Conservation (phyloP, 176 grass and related monocot genomes). For the Luzula sylvatica region DNA sequence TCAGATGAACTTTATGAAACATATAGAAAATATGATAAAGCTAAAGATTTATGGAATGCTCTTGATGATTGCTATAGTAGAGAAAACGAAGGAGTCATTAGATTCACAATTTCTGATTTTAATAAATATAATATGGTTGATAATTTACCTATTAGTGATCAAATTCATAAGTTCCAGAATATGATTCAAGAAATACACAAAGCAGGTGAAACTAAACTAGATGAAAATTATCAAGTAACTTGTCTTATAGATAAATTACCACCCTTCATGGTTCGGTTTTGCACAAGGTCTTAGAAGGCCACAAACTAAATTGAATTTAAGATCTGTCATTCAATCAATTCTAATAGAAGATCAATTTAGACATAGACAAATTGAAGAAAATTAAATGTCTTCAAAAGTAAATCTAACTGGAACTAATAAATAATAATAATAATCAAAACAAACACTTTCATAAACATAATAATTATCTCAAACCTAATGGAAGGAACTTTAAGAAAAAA, state of each 20-base stretch:
- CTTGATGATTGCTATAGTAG: constrained; percentile 17
- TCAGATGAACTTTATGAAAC: constrained; percentile 20
- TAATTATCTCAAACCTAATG: no score
- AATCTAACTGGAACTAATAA: background rate
- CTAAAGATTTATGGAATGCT: background rate
- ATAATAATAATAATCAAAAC: background rate
- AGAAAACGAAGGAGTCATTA: constrained; percentile 8
- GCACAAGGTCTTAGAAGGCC: background rate
- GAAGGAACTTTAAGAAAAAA: background rate
- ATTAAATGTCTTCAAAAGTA: constrained; percentile 2
- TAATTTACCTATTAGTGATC: constrained; percentile 2
- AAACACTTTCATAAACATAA: no score
- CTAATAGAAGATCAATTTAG: constrained; percentile 8
- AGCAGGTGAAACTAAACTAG: background rate
- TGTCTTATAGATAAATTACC: constrained; percentile 1
- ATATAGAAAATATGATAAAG: constrained; percentile 16
- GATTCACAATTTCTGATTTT: constrained; percentile 11
- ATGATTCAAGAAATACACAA: constrained; percentile 10
- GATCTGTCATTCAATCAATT: background rate
- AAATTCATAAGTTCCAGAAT: constrained; percentile 16
- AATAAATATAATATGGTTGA: constrained; percentile 2
- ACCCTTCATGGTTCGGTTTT: background rate
- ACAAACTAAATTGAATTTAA: background rate
- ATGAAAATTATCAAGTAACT: constrained; percentile 4
- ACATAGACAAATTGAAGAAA: background rate